phyloP scores from a whole-genome alignment of 768 basidiomycete species.

The Kwoniella mangroviensis region DNA sequence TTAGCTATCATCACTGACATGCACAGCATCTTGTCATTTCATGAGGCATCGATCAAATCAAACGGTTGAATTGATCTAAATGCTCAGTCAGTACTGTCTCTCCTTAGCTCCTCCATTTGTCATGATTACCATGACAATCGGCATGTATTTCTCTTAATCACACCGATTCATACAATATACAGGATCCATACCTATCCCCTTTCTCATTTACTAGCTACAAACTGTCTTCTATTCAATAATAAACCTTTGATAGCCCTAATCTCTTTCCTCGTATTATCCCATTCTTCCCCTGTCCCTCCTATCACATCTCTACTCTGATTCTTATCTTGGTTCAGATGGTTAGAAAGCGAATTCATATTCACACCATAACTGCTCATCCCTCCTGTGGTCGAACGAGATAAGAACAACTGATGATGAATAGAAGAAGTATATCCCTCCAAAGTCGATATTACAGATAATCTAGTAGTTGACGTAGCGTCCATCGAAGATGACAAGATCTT shows the following conservation, averaged over 20 bases:
- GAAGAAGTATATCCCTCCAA: slow-evolving; percentile 48
- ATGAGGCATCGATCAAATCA: too few species aligned
- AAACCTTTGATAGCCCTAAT: slow-evolving; percentile 55
- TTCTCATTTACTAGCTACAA: slow-evolving; percentile 12
- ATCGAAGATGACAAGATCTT: slow-evolving; percentile 32
- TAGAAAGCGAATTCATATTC: slow-evolving; percentile 8
- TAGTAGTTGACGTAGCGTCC: slow-evolving; percentile 49
- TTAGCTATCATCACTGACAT: too few species aligned
- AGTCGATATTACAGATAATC: slow-evolving; percentile 53
- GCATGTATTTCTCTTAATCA: not conserved
- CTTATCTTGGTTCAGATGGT: not conserved
- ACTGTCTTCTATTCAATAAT: slow-evolving; percentile 48
- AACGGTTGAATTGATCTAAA: too few species aligned
- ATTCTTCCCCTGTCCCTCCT: slow-evolving; percentile 23
- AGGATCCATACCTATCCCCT: not conserved
- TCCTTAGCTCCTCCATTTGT: too few species aligned
- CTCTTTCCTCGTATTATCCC: slow-evolving; percentile 53
- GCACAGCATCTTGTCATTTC: too few species aligned
- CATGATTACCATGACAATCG: too few species aligned
- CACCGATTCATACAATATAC: not conserved
- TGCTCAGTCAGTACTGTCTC: too few species aligned
- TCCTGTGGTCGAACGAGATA: slow-evolving; percentile 7
- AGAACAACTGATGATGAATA: slow-evolving; percentile 42
- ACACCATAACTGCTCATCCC: slow-evolving; percentile 24
- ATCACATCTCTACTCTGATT: not conserved